These are phyloP conservation scores for Ascoidea asiatica DNA, from an alignment of 805 yeast genomes.

Conservation along the genomic window DNA sequence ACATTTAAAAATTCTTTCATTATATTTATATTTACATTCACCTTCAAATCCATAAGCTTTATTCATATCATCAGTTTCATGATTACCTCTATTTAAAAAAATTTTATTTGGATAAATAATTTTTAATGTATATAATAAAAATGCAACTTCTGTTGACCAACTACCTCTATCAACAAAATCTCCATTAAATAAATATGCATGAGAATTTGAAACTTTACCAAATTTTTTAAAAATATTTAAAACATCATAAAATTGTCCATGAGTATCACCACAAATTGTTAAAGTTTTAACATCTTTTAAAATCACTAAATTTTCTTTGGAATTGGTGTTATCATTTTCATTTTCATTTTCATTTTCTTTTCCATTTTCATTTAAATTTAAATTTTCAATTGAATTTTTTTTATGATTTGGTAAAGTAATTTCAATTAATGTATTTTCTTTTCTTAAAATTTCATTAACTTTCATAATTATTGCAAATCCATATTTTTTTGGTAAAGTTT, in stretches of 20 bases:
- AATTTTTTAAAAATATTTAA: constrained; percentile 62
- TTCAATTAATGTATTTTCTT: constrained; percentile 71
- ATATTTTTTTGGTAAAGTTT: constrained; percentile 64
- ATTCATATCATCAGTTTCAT: constrained; percentile 95
- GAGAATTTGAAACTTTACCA: constrained; percentile 56
- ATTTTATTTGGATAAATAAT: constrained; percentile 57
- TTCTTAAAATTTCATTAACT: constrained; percentile 46
- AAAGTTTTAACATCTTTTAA: constrained; percentile 30
- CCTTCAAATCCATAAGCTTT: constrained; percentile 93
- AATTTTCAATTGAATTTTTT: constrained; percentile 8
- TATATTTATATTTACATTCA: constrained; percentile 85
- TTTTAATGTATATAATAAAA: constrained; percentile 65
- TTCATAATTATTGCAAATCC: constrained; percentile 71
- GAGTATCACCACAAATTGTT: constrained; percentile 95
- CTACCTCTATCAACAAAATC: constrained; percentile 97
- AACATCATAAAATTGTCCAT: constrained; percentile 91
- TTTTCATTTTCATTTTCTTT: no score
- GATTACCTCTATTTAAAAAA: constrained; percentile 86
- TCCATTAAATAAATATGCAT: constrained; percentile 82
- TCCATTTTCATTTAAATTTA: constrained; percentile 5
- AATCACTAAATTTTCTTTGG: no score
- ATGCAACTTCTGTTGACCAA: constrained; percentile 95
- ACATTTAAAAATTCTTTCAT: constrained; percentile 64
- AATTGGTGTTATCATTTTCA: no score
- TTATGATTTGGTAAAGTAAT: constrained; percentile 24